Percentiles rank a stretch among this genome's conserved stretches.
Evolutionary conservation across 257 asterid species (phyloP).

Genomic region (Pogostemon cablin): DNA sequence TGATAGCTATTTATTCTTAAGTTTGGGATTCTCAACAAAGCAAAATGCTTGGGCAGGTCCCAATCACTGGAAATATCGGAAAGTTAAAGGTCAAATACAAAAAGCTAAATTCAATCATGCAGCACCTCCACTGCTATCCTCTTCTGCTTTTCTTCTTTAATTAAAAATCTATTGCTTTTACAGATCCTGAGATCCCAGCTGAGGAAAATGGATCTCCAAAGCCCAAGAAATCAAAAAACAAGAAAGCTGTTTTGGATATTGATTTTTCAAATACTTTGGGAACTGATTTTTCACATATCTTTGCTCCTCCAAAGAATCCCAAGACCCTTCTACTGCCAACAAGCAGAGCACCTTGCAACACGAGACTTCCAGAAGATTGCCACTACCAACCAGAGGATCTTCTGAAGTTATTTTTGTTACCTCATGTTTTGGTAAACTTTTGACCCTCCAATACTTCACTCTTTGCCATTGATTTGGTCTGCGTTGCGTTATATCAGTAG

Average conservation of each 20-base stretch:
- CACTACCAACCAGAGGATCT: constrained; percentile 97
- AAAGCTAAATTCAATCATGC: constrained; percentile 28
- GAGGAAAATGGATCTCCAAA: constrained; percentile 65
- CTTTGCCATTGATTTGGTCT: constrained; percentile 2
- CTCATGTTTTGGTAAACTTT: constrained; percentile 71
- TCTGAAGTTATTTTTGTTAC: constrained; percentile 86
- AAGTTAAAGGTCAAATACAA: constrained; percentile 59
- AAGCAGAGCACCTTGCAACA: constrained; percentile 65
- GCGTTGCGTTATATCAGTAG: not conserved
- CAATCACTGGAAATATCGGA: constrained; percentile 89
- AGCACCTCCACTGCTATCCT: constrained; percentile 1
- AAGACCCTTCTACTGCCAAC: constrained; percentile 75
- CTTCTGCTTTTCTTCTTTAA: not conserved
- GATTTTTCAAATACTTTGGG: constrained; percentile 65
- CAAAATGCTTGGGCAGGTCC: constrained; percentile 99
- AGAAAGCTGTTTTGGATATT: constrained; percentile 63
- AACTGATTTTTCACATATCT: constrained; percentile 55
- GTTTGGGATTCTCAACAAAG: constrained; percentile 78
- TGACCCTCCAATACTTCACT: constrained; percentile 18
- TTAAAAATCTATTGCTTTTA: constrained; percentile 36
- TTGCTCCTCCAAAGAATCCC: constrained; percentile 89
- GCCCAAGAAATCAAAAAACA: constrained; percentile 60
- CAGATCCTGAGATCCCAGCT: constrained; percentile 55
- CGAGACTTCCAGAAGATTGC: constrained; percentile 94
- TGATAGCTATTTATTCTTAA: constrained; percentile 69